Evolutionary conservation across 164 flowering plant genomes (phyloP).

Genomic region (Vitis riparia): DNA sequence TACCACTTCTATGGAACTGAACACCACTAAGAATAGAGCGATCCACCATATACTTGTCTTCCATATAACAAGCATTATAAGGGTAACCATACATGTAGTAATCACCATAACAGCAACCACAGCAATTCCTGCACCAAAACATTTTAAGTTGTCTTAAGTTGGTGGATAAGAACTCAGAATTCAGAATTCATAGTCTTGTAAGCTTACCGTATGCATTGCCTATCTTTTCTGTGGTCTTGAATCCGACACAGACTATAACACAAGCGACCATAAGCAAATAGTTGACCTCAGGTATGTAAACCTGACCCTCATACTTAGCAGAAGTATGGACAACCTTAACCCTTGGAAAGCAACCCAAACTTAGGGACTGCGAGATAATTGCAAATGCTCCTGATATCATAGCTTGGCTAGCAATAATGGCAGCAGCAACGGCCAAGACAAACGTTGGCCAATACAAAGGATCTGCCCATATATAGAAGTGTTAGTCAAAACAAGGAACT

Average conservation of each 20-base stretch:
- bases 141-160: background rate
- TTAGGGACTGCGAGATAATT: conserved; percentile 54
- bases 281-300: conserved; percentile 81
- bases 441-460: conserved; percentile 72
- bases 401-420: conserved; percentile 80
- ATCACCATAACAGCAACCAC: conserved; percentile 67
- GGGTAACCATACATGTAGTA: conserved; percentile 55
- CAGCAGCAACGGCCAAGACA: conserved; percentile 66
- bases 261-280: conserved; percentile 62
- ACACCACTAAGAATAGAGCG: conserved; percentile 36
- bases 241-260: conserved; percentile 45
- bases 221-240: conserved; percentile 52
- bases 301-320: conserved; percentile 66
- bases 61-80: conserved; percentile 76
- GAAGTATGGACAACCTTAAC: conserved; percentile 80
- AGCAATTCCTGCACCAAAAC: conserved; percentile 59
- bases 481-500: background rate
- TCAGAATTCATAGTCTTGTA: background rate
- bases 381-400: conserved; percentile 75
- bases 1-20: conserved; percentile 25
- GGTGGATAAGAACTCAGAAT: background rate
- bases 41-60: conserved; percentile 50
- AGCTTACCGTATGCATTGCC: conserved; percentile 66
- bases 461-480: conserved; percentile 23
- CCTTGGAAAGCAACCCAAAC: conserved; percentile 67